Evolutionary conservation across 257 asterid genomes (phyloP).

Genomic region (Capsicum pubescens): DNA sequence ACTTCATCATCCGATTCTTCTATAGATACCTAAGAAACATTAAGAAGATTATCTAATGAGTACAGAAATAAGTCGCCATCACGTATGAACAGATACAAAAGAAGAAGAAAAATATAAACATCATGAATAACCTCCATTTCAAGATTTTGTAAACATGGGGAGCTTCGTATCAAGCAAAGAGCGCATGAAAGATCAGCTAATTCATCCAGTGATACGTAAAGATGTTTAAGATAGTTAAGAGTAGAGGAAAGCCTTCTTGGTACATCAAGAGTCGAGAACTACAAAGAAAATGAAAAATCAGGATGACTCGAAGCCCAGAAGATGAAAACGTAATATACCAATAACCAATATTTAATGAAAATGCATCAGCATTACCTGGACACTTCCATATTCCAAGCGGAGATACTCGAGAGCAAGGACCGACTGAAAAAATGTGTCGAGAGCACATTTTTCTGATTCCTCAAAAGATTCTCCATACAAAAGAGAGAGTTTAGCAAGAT

Average conservation of each 20-base stretch:
- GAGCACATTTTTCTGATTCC: conserved; percentile 10
- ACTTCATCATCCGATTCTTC: background rate
- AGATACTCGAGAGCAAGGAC: background rate
- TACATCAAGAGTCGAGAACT: conserved; percentile 11
- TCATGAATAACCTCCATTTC: background rate
- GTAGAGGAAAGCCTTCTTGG: conserved; percentile 1
- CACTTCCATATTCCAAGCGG: background rate
- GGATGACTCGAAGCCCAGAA: background rate
- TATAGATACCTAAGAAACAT: background rate
- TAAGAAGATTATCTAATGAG: background rate
- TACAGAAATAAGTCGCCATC: background rate
- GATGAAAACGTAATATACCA: background rate
- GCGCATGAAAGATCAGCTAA: conserved; percentile 7
- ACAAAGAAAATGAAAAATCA: background rate
- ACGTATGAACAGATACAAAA: background rate
- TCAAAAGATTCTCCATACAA: conserved; percentile 7
- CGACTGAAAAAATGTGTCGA: background rate
- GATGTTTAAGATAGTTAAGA: conserved; percentile 7
- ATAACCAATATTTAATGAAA: background rate
- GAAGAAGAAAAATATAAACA: background rate
- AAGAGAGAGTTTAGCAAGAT: conserved; percentile 16
- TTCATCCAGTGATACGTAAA: conserved; percentile 2
- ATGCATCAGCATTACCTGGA: background rate
- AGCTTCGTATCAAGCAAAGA: conserved; percentile 22
- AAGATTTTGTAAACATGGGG: conserved; percentile 12